phyloP scores from a whole-genome alignment of 192 early-diverging fungal species.

The Linnemannia elongata region DNA sequence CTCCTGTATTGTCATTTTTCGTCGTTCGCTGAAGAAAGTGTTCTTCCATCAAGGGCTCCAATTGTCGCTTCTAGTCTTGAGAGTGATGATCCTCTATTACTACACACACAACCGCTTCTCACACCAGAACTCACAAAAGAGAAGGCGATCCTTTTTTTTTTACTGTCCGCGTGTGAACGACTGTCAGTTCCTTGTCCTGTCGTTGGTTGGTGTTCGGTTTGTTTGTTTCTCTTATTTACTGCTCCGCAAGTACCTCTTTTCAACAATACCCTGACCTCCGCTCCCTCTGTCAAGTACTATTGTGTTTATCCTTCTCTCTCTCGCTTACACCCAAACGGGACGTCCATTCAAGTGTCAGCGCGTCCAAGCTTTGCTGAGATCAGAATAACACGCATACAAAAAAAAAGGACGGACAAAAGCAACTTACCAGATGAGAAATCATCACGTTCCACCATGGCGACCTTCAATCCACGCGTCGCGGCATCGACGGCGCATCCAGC shows the following conservation, averaged over 20 bases:
- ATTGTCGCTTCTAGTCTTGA: background rate
- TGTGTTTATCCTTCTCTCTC: constrained; percentile 1
- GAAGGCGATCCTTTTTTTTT: background rate
- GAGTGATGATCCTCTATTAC: background rate
- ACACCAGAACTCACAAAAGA: too few species aligned
- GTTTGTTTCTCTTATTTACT: background rate
- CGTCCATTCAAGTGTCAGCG: background rate
- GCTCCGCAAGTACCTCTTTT: background rate
- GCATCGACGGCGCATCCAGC: constrained; percentile 94
- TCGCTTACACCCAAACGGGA: background rate
- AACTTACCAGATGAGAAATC: constrained; percentile 88
- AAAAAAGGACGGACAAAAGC: background rate
- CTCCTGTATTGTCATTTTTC: background rate
- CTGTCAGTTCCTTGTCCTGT: background rate
- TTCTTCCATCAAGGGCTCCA: background rate
- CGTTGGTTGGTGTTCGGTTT: background rate
- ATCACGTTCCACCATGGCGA: constrained; percentile 95
- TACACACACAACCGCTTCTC: background rate
- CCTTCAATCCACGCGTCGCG: constrained; percentile 90
- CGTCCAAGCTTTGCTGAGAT: background rate
- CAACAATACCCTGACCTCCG: background rate
- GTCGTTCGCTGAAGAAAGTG: background rate
- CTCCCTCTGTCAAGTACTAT: background rate
- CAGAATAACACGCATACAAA: background rate
- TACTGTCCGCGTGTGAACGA: background rate